A percentile compares a stretch with the other conserved stretches of the same genome.
phyloP scores from a whole-genome alignment of 192 early-diverging fungal genomes.

The Coemansia sp. region DNA sequence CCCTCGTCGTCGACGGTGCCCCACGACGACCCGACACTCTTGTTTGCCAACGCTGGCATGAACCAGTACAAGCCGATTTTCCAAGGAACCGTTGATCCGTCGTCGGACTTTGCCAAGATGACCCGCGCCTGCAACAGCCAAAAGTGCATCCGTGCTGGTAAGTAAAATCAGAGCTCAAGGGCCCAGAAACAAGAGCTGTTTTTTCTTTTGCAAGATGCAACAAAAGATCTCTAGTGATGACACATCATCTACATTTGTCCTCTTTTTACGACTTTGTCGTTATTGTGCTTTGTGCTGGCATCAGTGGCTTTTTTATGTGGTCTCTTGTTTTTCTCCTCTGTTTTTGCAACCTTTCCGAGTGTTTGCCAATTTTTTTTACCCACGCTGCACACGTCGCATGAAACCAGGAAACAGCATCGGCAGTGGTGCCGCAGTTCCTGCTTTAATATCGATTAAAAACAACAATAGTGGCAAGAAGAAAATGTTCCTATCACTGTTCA shows the following conservation, averaged over 20 bases:
- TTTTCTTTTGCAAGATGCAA: too few relatives aligned
- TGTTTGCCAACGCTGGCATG: constrained; percentile 98
- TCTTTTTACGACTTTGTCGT: too few relatives aligned
- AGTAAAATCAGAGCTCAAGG: constrained; percentile 30
- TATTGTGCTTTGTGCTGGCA: too few relatives aligned
- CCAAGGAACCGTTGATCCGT: constrained; percentile 92
- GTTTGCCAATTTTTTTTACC: constrained; percentile 1
- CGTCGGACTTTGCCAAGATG: constrained; percentile 86
- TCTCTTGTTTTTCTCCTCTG: neutral
- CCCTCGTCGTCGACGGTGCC: constrained; percentile 92
- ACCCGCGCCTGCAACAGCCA: constrained; percentile 93
- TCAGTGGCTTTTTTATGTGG: neutral
- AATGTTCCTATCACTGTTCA: constrained; percentile 5
- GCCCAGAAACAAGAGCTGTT: too few relatives aligned
- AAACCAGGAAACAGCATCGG: neutral
- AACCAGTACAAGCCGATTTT: constrained; percentile 99
- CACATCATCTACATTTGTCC: neutral
- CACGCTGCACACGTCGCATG: constrained; percentile 4
- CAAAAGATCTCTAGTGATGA: neutral
- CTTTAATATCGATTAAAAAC: neutral
- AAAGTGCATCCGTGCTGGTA: constrained; percentile 98
- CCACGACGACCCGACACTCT: constrained; percentile 91
- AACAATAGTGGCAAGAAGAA: too few relatives aligned
- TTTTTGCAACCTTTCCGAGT: too few relatives aligned
- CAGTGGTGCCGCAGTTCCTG: neutral